Evolutionary conservation across 148 eudicot species (phyloP).

Genomic region (Vaccinium vitisidaea): DNA sequence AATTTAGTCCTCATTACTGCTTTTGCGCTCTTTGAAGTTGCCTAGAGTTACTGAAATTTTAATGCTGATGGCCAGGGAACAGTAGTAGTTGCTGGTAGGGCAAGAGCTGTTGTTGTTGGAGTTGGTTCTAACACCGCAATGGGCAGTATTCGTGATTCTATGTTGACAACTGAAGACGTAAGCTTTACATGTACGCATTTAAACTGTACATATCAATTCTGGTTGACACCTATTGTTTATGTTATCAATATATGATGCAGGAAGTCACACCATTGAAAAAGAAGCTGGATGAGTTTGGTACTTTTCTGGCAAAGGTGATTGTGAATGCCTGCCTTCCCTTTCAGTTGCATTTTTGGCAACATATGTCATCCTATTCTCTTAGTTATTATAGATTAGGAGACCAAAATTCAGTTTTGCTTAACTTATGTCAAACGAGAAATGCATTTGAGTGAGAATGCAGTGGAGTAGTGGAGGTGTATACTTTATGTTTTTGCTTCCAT

Average conservation of each 20-base stretch:
- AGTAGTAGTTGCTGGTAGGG: constrained; percentile 92
- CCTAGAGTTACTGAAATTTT: constrained; percentile 16
- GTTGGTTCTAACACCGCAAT: constrained; percentile 98
- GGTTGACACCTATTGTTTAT: background rate
- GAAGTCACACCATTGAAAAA: constrained; percentile 93
- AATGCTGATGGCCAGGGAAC: constrained; percentile 67
- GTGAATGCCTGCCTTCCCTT: constrained; percentile 7
- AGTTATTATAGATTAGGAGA: background rate
- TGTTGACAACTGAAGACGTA: constrained; percentile 95
- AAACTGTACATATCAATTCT: background rate
- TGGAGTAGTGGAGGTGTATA: background rate
- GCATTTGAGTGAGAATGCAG: background rate
- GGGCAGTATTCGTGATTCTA: constrained; percentile 99
- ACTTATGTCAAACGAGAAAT: background rate
- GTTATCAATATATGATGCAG: constrained; percentile 39
- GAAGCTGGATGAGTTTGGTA: constrained; percentile 95
- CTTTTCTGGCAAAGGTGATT: constrained; percentile 92
- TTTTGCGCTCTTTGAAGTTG: background rate
- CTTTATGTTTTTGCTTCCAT: background rate
- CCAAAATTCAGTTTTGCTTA: background rate
- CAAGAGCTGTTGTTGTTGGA: constrained; percentile 88
- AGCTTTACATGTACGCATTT: constrained; percentile 22
- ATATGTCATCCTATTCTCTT: background rate
- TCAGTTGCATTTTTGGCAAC: background rate
- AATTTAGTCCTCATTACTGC: background rate